Base-by-base conservation (phyloP, 208 protist genomes). In the Tetramitus jugosus region DNA sequence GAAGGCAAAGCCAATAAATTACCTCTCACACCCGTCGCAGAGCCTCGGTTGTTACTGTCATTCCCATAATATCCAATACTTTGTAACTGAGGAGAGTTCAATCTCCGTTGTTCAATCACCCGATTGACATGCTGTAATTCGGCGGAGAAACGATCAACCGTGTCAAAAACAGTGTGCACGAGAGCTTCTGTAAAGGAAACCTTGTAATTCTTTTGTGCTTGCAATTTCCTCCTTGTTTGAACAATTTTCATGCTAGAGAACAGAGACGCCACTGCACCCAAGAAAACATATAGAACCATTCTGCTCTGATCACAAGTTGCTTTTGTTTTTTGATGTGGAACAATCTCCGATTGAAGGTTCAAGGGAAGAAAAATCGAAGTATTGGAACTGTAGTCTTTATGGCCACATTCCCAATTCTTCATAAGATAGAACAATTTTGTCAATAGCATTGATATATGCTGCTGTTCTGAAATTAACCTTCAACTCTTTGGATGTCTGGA, bases 401-500 rank as follows among this genome's bases (percentile, higher is more conserved):
- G 76, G 76, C 76, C 76, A 79, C 10, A 79, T 40, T 35, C 76
- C 76, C 13, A 69, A 23, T 53, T 65, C 64, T 29, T 20, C 29
- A 23, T 74, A 79, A 13, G 20, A 26, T 31, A 17, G 26, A 56
- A 23, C 17, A 33, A 84, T 29, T 6, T 61, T 81, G n/a, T 81
- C 45, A 52, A 80, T 81, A 33, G 71, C 46, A 64, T 49, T 39
- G 82, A 79, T 52, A 20, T 65, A 79, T 7, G 79, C 79, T 23
- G 80, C 80, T 60, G 67, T 46, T 45, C 76, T 45, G 7, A 84
- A 74, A 31, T 78, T n/a, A 33, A 81, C 82, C 20, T 84, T 83
- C 76, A 86, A 82, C 33, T 80, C 53, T 13, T 75, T 84, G 29
- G 86, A 80, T 53, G 84, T 87, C 33, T 77, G 62, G 31, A 60